Evolutionary conservation across 768 basidiomycete genomes (phyloP).

Genomic region (Omphalotus guepiniiformis): DNA sequence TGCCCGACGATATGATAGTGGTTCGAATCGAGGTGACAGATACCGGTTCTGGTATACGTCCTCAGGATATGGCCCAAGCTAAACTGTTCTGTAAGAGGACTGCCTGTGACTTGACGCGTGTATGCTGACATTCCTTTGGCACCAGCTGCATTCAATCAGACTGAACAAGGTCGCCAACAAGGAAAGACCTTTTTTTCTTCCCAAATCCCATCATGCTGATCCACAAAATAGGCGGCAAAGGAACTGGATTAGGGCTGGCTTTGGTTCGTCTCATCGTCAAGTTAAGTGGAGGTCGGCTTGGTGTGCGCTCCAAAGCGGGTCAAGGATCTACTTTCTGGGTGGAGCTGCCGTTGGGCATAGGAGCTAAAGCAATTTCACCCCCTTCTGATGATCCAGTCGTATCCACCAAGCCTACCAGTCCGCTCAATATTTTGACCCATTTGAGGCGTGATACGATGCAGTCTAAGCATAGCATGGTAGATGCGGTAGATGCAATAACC

Average conservation of each 20-base stretch:
- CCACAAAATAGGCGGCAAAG: conserved; percentile 46
- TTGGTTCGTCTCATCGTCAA: conserved; percentile 78
- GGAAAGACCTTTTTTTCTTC: conserved; percentile 10
- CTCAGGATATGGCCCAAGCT: conserved; percentile 54
- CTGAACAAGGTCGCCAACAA: conserved; percentile 45
- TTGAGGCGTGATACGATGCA: conserved; percentile 13
- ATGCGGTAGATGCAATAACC: conserved; percentile 27
- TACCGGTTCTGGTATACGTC: conserved; percentile 58
- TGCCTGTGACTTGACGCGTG: background rate
- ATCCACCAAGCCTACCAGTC: background rate
- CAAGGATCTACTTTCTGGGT: conserved; percentile 89
- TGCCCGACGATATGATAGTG: conserved; percentile 44
- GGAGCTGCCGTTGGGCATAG: conserved; percentile 74
- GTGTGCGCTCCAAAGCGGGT: conserved; percentile 57
- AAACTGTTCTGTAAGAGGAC: conserved; percentile 50
- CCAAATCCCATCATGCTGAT: background rate
- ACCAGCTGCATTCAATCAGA: conserved; percentile 47
- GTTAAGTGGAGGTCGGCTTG: conserved; percentile 67
- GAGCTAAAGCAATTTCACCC: conserved; percentile 41
- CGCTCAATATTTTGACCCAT: conserved; percentile 15
- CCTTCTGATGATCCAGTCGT: conserved; percentile 6
- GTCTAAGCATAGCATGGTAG: conserved; percentile 20
- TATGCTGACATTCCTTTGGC: conserved; percentile 34
- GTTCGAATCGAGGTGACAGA: conserved; percentile 67
- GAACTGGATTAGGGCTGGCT: conserved; percentile 71